Percentiles rank a stretch among this genome's conserved stretches.
phyloP scores from a whole-genome alignment of 2,329 filamentous ascomycete genomes.

The Curvularia lunata region DNA sequence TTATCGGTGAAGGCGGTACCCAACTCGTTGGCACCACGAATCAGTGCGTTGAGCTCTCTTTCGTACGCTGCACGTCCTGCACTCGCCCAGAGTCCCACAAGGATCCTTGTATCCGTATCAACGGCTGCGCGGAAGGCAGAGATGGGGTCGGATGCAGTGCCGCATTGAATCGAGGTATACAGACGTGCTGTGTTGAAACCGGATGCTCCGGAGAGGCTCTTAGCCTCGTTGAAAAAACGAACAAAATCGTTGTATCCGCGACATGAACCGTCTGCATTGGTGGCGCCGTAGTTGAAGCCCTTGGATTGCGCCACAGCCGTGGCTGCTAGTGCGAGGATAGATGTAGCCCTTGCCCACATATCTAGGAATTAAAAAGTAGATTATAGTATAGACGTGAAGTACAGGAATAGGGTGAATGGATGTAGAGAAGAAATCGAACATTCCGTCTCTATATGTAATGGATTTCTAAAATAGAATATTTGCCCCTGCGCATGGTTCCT shows the following conservation, averaged over 20 bases:
- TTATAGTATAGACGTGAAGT: not conserved
- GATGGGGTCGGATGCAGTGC: constrained; percentile 59
- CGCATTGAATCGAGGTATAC: constrained; percentile 75
- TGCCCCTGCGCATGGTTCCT: not conserved
- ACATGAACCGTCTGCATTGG: constrained; percentile 63
- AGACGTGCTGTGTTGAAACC: constrained; percentile 73
- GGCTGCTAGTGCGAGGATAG: constrained; percentile 26
- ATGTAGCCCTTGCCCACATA: constrained; percentile 8
- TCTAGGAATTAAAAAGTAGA: not conserved
- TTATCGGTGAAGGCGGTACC: constrained; percentile 68
- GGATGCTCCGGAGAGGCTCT: constrained; percentile 66
- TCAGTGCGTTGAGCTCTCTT: constrained; percentile 76
- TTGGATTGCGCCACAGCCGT: constrained; percentile 36
- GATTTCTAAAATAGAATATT: not conserved
- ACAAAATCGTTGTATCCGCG: constrained; percentile 71
- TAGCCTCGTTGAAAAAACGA: constrained; percentile 70
- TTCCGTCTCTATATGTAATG: not conserved
- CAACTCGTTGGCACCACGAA: constrained; percentile 70
- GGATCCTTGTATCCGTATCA: constrained; percentile 74
- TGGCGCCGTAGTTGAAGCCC: constrained; percentile 76
- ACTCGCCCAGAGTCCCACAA: constrained; percentile 84
- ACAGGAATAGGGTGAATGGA: not conserved
- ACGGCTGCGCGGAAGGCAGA: constrained; percentile 72
- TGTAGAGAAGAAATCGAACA: not conserved
- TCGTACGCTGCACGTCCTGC: constrained; percentile 66